A percentile compares a stretch with the other conserved stretches of the same genome.
Conservation (phyloP, 768 basidiomycete species). For the Russula dissimulans region DNA sequence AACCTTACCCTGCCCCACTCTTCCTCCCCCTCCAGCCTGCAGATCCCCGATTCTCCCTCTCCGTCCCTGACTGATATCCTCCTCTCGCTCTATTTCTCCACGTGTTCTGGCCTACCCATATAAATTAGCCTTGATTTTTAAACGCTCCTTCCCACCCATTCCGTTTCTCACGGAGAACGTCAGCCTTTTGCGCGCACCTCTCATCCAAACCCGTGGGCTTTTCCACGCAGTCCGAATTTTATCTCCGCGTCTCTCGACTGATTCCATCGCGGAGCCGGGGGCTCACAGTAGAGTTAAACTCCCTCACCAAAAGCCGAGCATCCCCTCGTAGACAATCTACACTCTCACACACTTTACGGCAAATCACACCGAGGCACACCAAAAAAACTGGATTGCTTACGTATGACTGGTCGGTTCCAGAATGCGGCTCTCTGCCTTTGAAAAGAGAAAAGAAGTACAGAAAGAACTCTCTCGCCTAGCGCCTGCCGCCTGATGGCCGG, state of each 20-base stretch:
- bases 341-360: conserved; percentile 7
- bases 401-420: conserved; percentile 2
- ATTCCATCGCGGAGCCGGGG: conserved; percentile 2
- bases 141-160: background rate
- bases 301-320: background rate
- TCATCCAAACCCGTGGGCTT: background rate
- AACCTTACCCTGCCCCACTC: background rate
- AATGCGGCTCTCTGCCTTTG: background rate
- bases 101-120: background rate
- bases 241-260: background rate
- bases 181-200: background rate
- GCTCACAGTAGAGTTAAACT: background rate
- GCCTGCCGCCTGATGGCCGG: background rate
- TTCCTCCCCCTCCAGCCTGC: background rate
- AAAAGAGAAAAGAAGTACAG: background rate
- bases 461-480: conserved; percentile 3
- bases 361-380: conserved; percentile 9
- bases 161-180: conserved; percentile 8
- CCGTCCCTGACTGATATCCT: background rate
- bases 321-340: no score
- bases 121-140: no score
- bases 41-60: background rate
- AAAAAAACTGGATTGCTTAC: conserved; percentile 1
- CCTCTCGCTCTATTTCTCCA: background rate
- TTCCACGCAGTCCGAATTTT: background rate